Evolutionary conservation across 2,329 filamentous ascomycete genomes (phyloP).

Genomic region (Alternaria panax): DNA sequence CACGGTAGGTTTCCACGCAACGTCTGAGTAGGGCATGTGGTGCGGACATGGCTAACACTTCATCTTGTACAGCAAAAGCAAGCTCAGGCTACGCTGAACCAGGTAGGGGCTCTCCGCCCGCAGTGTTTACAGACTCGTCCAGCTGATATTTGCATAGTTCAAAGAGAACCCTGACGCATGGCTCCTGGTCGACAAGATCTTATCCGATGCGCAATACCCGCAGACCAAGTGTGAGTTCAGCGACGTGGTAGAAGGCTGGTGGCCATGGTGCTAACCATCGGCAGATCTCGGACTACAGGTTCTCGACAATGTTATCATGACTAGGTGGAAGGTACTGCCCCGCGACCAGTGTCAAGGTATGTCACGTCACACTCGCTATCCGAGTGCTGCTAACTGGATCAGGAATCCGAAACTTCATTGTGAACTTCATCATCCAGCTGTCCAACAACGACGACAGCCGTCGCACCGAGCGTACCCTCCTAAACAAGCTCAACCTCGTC

Average conservation of each 20-base stretch:
- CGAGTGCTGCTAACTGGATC: constrained; percentile 18
- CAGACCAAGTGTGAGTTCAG: constrained; percentile 87
- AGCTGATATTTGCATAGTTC: constrained; percentile 68
- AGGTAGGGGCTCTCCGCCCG: constrained; percentile 65
- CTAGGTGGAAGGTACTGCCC: constrained; percentile 97
- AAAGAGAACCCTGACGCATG: constrained; percentile 99
- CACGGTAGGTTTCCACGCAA: constrained; percentile 66
- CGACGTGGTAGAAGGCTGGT: constrained; percentile 21
- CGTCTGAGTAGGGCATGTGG: not conserved
- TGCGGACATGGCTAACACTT: constrained; percentile 49
- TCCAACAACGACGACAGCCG: constrained; percentile 90
- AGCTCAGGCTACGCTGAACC: constrained; percentile 90
- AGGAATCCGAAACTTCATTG: constrained; percentile 99
- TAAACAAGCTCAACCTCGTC: constrained; percentile 98
- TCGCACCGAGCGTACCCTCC: constrained; percentile 81
- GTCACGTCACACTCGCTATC: constrained; percentile 29
- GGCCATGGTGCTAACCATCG: constrained; percentile 42
- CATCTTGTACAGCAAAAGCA: constrained; percentile 79
- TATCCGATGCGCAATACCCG: constrained; percentile 89
- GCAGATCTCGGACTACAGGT: constrained; percentile 92
- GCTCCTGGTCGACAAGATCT: constrained; percentile 96
- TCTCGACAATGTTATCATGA: constrained; percentile 97
- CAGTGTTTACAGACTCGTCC: constrained; percentile 8
- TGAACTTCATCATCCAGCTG: constrained; percentile 96
- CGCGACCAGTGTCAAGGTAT: constrained; percentile 92